These are phyloP conservation scores for Boletus speciosus DNA, from an alignment of 768 basidiomycete genomes.

Conservation along the genomic window DNA sequence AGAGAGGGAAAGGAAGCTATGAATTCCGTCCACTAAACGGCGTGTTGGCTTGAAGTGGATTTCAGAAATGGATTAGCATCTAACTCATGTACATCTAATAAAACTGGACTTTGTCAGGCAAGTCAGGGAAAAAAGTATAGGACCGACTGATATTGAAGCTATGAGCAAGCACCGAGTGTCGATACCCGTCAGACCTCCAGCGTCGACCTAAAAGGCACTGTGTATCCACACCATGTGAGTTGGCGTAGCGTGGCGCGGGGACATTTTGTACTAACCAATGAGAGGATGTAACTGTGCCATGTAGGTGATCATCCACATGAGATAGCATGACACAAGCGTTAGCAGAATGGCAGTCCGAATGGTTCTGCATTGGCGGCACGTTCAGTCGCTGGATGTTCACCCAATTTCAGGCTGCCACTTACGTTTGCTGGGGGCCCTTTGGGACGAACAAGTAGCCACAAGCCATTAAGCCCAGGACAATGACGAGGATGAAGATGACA, in stretches of 20 bases:
- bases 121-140: background rate
- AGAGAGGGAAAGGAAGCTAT: constrained; percentile 1
- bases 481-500: constrained; percentile 60
- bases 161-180: background rate
- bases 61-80: constrained; percentile 17
- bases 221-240: background rate
- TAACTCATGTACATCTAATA: constrained; percentile 26
- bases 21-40: background rate
- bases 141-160: constrained; percentile 26
- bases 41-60: background rate
- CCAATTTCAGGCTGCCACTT: constrained; percentile 29
- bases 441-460: constrained; percentile 66
- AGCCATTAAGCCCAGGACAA: constrained; percentile 63
- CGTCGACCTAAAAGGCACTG: constrained; percentile 19
- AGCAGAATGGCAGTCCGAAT: constrained; percentile 80
- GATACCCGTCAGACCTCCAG: constrained; percentile 15
- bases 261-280: constrained; percentile 55
- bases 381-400: background rate
- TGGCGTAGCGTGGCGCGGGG: background rate
- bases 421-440: constrained; percentile 92
- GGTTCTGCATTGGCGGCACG: constrained; percentile 47
- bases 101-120: constrained; percentile 6
- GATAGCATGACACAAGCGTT: constrained; percentile 78
- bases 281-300: constrained; percentile 91
- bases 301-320: constrained; percentile 98